Evolutionary conservation across 805 yeast genomes (phyloP).

Genomic region (Dipodascopsis uninucleata): DNA sequence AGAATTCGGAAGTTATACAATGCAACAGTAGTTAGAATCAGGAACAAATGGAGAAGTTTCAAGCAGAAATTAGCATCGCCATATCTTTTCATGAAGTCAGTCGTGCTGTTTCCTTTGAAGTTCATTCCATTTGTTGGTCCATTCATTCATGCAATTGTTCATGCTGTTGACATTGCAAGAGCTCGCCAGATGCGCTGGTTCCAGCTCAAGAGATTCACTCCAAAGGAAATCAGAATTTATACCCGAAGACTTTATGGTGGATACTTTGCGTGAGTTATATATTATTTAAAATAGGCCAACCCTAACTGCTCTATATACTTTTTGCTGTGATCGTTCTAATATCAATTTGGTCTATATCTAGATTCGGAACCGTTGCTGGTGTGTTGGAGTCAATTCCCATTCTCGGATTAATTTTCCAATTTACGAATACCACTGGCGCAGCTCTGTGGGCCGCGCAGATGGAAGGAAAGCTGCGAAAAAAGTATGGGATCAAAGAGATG

Average conservation of each 20-base stretch:
- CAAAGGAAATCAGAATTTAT: constrained; percentile 36
- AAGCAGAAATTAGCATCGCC: constrained; percentile 36
- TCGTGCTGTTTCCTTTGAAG: constrained; percentile 38
- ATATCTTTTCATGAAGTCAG: constrained; percentile 36
- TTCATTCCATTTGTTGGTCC: constrained; percentile 54
- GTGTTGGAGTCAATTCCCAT: constrained; percentile 21
- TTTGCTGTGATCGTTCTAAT: background rate
- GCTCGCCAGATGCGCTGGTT: constrained; percentile 49
- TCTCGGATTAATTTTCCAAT: constrained; percentile 22
- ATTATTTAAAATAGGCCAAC: background rate
- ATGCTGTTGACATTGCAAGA: constrained; percentile 48
- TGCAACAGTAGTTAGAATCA: no score
- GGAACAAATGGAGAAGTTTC: constrained; percentile 10
- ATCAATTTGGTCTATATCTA: constrained; percentile 1
- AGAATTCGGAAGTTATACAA: no score
- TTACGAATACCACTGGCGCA: constrained; percentile 28
- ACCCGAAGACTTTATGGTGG: constrained; percentile 18
- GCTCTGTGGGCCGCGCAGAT: constrained; percentile 28
- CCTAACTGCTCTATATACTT: background rate
- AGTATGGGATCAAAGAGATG: no score
- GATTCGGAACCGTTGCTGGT: constrained; percentile 24
- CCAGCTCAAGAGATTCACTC: constrained; percentile 45
- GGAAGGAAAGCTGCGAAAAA: constrained; percentile 10
- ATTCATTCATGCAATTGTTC: constrained; percentile 41
- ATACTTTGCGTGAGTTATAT: constrained; percentile 17